A percentile compares a stretch with the other conserved stretches of the same genome.
phyloP scores from a whole-genome alignment of 2,329 filamentous ascomycete genomes.

The Curvularia spicifera region DNA sequence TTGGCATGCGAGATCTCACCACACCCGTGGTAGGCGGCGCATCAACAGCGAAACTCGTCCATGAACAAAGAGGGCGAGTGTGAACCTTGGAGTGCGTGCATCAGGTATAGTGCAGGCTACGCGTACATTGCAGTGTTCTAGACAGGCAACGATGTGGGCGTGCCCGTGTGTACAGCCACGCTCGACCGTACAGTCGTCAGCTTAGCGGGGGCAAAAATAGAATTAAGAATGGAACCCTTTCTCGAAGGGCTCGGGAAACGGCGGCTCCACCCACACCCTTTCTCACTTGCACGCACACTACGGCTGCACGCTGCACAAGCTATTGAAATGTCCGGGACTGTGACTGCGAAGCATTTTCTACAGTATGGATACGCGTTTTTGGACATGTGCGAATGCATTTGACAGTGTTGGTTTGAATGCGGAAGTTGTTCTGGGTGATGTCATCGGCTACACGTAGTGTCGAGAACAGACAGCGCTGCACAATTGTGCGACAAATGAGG shows the following conservation, averaged over 20 bases:
- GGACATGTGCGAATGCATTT: neutral
- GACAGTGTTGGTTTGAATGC: neutral
- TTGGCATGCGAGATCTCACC: conserved; percentile 10
- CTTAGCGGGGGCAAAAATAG: conserved; percentile 18
- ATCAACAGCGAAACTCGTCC: neutral
- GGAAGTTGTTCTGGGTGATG: neutral
- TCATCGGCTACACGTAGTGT: neutral
- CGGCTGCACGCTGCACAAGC: conserved; percentile 18
- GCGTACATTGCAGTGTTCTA: neutral
- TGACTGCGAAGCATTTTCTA: neutral
- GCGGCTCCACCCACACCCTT: conserved; percentile 1
- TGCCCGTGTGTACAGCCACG: neutral
- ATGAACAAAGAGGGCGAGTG: neutral
- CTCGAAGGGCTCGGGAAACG: conserved; percentile 8
- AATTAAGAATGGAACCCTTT: conserved; percentile 13
- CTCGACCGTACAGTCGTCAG: neutral
- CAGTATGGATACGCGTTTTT: neutral
- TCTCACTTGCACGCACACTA: neutral
- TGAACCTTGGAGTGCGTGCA: neutral
- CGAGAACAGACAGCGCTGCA: neutral
- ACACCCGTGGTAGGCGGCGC: neutral
- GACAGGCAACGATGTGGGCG: neutral
- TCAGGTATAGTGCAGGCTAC: neutral
- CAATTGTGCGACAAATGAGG: neutral
- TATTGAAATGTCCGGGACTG: conserved; percentile 24